Conservation (phyloP, 129 eudicot genomes). For the Escallonia herrerae region DNA sequence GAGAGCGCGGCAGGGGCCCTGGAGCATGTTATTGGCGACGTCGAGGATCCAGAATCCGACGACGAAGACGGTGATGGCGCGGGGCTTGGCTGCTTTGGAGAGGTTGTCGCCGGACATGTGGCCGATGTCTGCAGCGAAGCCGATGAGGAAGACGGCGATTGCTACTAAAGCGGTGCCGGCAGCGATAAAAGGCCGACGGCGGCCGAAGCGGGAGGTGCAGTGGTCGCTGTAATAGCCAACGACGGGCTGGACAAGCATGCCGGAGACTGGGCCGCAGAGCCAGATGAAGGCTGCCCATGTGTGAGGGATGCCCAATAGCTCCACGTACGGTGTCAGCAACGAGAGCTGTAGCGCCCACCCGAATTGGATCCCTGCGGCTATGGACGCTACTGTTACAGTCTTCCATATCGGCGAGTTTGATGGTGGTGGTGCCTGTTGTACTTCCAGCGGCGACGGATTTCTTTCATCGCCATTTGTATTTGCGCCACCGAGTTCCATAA, state of each 20-base stretch:
- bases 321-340: constrained; percentile 52
- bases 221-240: constrained; percentile 48
- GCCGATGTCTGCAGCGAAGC: constrained; percentile 54
- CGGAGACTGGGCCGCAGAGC: constrained; percentile 73
- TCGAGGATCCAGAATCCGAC: constrained; percentile 66
- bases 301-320: constrained; percentile 52
- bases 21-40: constrained; percentile 52
- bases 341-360: constrained; percentile 77
- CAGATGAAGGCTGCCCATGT: constrained; percentile 44
- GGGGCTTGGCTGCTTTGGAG: constrained; percentile 13
- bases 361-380: constrained; percentile 62
- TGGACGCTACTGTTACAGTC: constrained; percentile 35
- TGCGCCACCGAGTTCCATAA: too few relatives aligned
- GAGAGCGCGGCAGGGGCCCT: constrained; percentile 59
- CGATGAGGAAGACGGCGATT: constrained; percentile 42
- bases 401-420: constrained; percentile 25
- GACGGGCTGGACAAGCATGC: constrained; percentile 57
- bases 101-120: constrained; percentile 25
- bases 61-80: constrained; percentile 35
- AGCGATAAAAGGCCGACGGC: constrained; percentile 49
- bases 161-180: constrained; percentile 30
- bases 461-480: too few relatives aligned
- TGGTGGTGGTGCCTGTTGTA: background rate
- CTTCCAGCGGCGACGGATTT: background rate
- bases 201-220: constrained; percentile 41